Conservation (phyloP, 176 grass and related monocot species). For the Musa schizocarpa region DNA sequence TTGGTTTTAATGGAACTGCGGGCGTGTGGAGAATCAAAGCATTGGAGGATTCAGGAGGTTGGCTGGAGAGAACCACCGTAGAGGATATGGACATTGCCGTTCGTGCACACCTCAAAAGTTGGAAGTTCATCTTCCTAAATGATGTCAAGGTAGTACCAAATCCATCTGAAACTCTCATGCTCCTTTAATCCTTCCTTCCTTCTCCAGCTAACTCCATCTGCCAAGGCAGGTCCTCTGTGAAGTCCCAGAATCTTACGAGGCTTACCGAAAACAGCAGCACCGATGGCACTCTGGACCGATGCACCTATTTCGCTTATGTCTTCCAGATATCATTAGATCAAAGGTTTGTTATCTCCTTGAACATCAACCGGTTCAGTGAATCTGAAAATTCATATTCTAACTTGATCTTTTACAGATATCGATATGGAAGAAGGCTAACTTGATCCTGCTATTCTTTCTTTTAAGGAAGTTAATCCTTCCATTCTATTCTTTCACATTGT, state of each 20-base stretch:
- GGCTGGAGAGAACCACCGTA: constrained; percentile 96
- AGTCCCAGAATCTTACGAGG: constrained; percentile 80
- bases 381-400: not conserved
- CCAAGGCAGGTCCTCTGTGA: constrained; percentile 61
- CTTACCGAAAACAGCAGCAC: constrained; percentile 95
- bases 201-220: not conserved
- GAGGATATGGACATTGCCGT: constrained; percentile 99
- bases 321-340: constrained; percentile 63
- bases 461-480: constrained; percentile 84
- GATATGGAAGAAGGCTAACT: constrained; percentile 86
- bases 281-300: constrained; percentile 99
- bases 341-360: constrained; percentile 37
- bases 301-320: constrained; percentile 88
- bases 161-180: too few relatives aligned
- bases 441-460: constrained; percentile 92
- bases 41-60: constrained; percentile 83
- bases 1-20: constrained; percentile 94
- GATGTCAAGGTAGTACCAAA: constrained; percentile 59
- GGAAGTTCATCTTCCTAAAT: constrained; percentile 98
- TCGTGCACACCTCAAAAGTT: constrained; percentile 74
- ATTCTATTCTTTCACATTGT: constrained; percentile 98
- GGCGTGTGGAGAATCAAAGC: constrained; percentile 97
- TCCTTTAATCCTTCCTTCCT: too few relatives aligned
- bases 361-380: not conserved
- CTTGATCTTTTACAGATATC: constrained; percentile 45